Percentiles rank a stretch among this genome's conserved stretches.
phyloP scores from a whole-genome alignment of 164 flowering plant species.

The Umbellularia californica region DNA sequence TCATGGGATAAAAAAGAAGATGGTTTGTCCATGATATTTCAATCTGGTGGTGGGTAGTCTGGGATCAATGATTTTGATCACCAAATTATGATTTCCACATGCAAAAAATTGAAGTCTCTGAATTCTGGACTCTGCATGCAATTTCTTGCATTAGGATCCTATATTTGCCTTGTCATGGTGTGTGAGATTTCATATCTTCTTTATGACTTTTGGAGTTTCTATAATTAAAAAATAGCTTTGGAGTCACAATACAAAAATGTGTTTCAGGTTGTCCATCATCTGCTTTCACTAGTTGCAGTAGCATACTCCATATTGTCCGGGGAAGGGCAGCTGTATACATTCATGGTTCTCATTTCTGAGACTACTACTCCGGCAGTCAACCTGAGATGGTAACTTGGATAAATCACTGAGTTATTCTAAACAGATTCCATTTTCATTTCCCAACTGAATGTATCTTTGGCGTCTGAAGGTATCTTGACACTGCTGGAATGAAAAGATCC shows the following conservation, averaged over 20 bases:
- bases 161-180: not conserved
- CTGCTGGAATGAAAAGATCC: slow-evolving; percentile 87
- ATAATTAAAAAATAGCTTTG: not conserved
- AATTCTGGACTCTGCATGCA: not conserved
- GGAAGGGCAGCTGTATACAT: slow-evolving; percentile 90
- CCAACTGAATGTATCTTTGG: not conserved
- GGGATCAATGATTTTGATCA: not conserved
- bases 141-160: not conserved
- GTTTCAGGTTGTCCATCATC: slow-evolving; percentile 86
- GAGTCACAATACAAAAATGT: not conserved
- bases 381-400: slow-evolving; percentile 73
- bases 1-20: not conserved
- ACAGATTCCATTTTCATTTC: not conserved
- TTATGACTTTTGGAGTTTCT: not conserved
- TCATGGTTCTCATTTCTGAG: slow-evolving; percentile 93
- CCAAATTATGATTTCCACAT: not conserved
- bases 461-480: slow-evolving; percentile 66
- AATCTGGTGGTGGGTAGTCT: not conserved
- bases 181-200: too few relatives aligned
- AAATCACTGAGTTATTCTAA: not conserved
- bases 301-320: slow-evolving; percentile 79
- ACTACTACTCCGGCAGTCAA: slow-evolving; percentile 88
- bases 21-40: not conserved
- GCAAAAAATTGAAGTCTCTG: not conserved
- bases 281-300: slow-evolving; percentile 66